Evolutionary conservation across 176 grass and related monocot species (phyloP).

Genomic region (Thalia dealbata): DNA sequence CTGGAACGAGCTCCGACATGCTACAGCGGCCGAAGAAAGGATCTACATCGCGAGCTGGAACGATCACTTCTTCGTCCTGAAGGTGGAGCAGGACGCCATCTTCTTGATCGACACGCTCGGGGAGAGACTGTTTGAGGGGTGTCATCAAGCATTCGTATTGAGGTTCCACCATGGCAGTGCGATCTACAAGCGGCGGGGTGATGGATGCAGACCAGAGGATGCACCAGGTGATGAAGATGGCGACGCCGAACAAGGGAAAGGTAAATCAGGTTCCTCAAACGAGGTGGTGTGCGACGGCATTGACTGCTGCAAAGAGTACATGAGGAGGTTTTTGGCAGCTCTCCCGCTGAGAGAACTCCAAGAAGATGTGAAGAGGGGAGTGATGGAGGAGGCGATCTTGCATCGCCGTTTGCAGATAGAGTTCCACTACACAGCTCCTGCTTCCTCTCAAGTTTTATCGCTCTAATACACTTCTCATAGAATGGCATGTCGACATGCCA

Average conservation of each 20-base stretch:
- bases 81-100: constrained; percentile 55
- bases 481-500: too few relatives aligned
- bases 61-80: constrained; percentile 92
- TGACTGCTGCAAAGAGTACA: constrained; percentile 75
- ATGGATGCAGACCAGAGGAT: neutral
- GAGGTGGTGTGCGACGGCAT: constrained; percentile 37
- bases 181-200: constrained; percentile 5
- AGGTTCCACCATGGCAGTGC: constrained; percentile 37
- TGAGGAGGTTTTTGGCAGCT: constrained; percentile 80
- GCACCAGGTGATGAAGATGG: neutral
- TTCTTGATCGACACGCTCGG: constrained; percentile 90
- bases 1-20: constrained; percentile 45
- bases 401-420: constrained; percentile 79
- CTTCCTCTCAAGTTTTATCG: too few relatives aligned
- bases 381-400: constrained; percentile 33
- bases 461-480: too few relatives aligned
- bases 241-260: too few relatives aligned
- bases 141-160: constrained; percentile 76
- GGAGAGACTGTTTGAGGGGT: constrained; percentile 80
- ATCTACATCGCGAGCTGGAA: constrained; percentile 92
- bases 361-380: constrained; percentile 47
- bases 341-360: constrained; percentile 64
- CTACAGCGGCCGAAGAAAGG: constrained; percentile 15
- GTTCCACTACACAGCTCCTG: constrained; percentile 47
- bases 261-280: too few relatives aligned